phyloP scores from a whole-genome alignment of 208 protist genomes.

The Crithidia bombi region DNA sequence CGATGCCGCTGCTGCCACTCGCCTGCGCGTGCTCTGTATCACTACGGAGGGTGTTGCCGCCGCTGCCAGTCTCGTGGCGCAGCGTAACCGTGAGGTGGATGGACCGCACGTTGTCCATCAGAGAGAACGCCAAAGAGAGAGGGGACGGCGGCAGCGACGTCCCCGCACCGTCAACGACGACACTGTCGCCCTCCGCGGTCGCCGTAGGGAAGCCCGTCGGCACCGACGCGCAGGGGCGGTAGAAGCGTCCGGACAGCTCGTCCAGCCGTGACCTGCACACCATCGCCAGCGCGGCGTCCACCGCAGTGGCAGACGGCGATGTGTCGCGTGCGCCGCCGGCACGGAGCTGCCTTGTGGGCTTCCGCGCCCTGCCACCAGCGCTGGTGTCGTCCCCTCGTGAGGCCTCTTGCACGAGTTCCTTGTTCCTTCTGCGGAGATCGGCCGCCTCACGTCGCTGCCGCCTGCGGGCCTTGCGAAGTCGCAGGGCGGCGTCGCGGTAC shows the following conservation, averaged over 20 bases:
- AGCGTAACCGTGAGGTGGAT: constrained; percentile 47
- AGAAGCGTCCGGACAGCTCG: constrained; percentile 41
- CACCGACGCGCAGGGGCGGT: constrained; percentile 40
- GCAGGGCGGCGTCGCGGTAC: constrained; percentile 18
- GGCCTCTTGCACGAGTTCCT: no score
- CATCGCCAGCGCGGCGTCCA: constrained; percentile 27
- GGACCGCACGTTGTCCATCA: constrained; percentile 51
- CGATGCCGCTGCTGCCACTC: neutral
- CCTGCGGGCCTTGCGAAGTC: constrained; percentile 3
- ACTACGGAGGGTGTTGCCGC: neutral
- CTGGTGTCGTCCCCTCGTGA: neutral
- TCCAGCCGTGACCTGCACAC: constrained; percentile 49
- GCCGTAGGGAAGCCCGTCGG: neutral
- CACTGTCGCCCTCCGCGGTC: neutral
- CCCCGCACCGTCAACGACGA: neutral
- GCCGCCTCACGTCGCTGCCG: neutral
- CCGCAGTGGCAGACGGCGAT: neutral
- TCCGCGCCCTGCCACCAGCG: neutral
- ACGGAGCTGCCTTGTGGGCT: neutral
- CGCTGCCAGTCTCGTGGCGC: constrained; percentile 29
- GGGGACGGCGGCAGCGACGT: constrained; percentile 9
- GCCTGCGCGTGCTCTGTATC: neutral
- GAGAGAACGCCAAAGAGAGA: constrained; percentile 38
- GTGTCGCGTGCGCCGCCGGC: neutral
- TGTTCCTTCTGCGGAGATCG: neutral